These are phyloP conservation scores for Syncephalis fuscata DNA, from an alignment of 371 early-diverging fungal species.

Conservation along the genomic window DNA sequence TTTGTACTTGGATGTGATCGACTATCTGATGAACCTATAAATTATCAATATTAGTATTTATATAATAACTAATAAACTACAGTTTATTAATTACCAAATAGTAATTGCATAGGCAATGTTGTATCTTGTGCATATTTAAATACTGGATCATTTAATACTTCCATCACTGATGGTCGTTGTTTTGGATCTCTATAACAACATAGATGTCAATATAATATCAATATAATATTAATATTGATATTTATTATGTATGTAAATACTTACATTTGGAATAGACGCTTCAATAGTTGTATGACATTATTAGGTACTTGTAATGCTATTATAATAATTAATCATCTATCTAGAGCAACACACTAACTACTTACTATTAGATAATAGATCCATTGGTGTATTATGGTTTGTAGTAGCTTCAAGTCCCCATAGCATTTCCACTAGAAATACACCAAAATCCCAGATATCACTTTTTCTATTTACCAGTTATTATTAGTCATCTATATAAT, in stretches of 20 bases:
- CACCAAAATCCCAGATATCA: constrained; percentile 61
- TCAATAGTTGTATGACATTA: neutral
- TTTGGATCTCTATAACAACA: constrained; percentile 42
- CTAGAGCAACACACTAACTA: neutral
- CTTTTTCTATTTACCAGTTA: constrained; percentile 24
- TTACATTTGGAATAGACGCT: constrained; percentile 1
- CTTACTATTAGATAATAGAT: constrained; percentile 24
- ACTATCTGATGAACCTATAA: neutral
- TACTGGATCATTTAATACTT: constrained; percentile 46
- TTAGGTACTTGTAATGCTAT: neutral
- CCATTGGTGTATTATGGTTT: constrained; percentile 29
- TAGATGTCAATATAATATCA: neutral
- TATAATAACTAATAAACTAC: neutral
- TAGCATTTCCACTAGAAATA: constrained; percentile 53
- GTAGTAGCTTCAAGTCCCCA: constrained; percentile 42
- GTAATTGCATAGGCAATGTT: constrained; percentile 4
- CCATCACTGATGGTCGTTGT: constrained; percentile 45
- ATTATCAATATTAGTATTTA: neutral
- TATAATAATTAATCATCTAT: too few species aligned
- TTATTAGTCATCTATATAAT: neutral
- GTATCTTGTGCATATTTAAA: constrained; percentile 15
- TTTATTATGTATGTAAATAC: neutral
- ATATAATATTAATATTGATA: neutral
- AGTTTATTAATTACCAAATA: constrained; percentile 1
- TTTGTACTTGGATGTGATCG: neutral